Base-by-base conservation (phyloP, 371 early-diverging fungal genomes). In the Mucor racemosus region DNA sequence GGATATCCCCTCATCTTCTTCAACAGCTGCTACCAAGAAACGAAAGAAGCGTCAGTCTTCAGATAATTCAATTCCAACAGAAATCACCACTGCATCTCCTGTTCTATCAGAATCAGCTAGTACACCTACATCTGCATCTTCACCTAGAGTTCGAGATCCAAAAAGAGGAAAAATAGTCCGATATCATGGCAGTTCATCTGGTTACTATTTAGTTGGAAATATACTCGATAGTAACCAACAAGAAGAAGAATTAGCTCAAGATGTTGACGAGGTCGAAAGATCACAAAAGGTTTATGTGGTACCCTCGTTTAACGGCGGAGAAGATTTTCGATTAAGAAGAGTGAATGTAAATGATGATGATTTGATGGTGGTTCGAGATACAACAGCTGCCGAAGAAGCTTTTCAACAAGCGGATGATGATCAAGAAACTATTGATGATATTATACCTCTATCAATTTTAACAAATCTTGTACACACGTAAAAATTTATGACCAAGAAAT, bases 141-240 rank as follows among this genome's bases (percentile, higher is more conserved):
- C 44, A 42, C 44, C 44, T 26, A 36, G 21, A 55, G 46, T 34
- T 33, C 15, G 13, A 55, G 40, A 17, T 8, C 6, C 26, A 13
- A 50, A 62, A 6, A 39, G 34, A 38, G 61, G 48, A 19, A 72
- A 74, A 40, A 46, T 82, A 9, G 62, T 75, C 2, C 71, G 83
- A 38, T 82, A 78, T 31, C 78, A 73, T 7, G 83, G 83, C 8
- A 82, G 83, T 36, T 82, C 83, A 1, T 80, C 83, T 10, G 83
- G 83, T 7, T 78, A 72, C 58, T 78, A 82, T 65, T 60, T 82
- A 1, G 73, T 78, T 36, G 67, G 73, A 2, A 71, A 81, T 17
- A 71, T 79, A 15, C 50, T 69, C 6, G 60, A 64, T 2, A 54
- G 56, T 9, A 56, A 40, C 33, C 57, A 68, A 11, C 41, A 21